Conservation (phyloP, 768 basidiomycete genomes). For the Austroboletus eburneus region DNA sequence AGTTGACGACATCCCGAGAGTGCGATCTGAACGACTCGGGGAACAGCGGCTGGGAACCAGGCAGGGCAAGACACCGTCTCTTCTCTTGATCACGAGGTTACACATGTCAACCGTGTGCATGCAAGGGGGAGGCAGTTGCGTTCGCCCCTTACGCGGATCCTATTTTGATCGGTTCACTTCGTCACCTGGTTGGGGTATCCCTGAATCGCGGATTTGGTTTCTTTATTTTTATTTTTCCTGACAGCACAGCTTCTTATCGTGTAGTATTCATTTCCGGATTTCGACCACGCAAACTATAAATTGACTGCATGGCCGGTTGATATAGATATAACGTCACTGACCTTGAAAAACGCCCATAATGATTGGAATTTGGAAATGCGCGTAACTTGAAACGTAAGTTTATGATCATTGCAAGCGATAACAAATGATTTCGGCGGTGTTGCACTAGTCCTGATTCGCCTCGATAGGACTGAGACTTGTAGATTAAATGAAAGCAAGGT, state of each 20-base stretch:
- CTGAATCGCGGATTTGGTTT: no score
- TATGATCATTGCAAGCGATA: not conserved
- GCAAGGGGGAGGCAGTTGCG: not conserved
- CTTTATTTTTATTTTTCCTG: conserved; percentile 12
- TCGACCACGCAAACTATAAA: conserved; percentile 7
- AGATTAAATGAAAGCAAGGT: not conserved
- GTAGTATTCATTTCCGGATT: conserved; percentile 25
- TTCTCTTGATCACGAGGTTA: conserved; percentile 16
- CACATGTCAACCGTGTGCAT: conserved; percentile 9
- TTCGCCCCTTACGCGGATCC: conserved; percentile 11
- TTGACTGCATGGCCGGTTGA: conserved; percentile 7
- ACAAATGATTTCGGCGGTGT: not conserved
- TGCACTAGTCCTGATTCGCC: not conserved
- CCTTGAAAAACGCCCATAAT: not conserved
- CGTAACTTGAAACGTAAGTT: conserved; percentile 16
- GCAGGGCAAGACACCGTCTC: conserved; percentile 18
- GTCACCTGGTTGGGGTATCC: not conserved
- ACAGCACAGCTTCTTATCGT: not conserved
- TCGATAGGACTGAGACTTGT: no score
- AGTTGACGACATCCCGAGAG: conserved; percentile 6
- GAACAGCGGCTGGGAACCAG: conserved; percentile 6
- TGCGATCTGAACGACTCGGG: conserved; percentile 4
- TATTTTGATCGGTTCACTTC: conserved; percentile 11
- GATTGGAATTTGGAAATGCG: not conserved
- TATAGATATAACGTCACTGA: conserved; percentile 8